These are phyloP conservation scores for Plectosphaerella sp. DNA, from an alignment of 2,329 filamentous ascomycete genomes.

Conservation along the genomic window DNA sequence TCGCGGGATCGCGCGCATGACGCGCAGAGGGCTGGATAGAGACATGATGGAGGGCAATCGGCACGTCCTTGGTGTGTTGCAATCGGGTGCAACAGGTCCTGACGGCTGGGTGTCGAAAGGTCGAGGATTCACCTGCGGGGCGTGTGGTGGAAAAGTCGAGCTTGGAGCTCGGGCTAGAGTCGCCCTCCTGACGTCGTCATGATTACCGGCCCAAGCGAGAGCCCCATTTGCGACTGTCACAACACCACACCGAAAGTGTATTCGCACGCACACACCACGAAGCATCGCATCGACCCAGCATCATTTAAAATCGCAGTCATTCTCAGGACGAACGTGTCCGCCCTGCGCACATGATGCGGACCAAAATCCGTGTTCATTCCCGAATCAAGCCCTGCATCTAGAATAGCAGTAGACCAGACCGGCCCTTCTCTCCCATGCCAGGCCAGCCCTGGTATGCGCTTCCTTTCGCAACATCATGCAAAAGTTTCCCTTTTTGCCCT, in stretches of 20 bases:
- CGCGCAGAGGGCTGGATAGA: not conserved
- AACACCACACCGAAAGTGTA: not conserved
- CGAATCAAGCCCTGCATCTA: slow-evolving; percentile 18
- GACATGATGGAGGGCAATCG: not conserved
- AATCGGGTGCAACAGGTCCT: no score
- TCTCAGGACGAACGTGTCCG: no score
- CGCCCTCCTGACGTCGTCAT: not conserved
- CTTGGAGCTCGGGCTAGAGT: not conserved
- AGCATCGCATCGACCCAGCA: no score
- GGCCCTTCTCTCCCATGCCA: slow-evolving; percentile 17
- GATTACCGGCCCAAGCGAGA: not conserved
- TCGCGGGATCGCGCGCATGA: slow-evolving; percentile 1
- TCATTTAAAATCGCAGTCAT: no score
- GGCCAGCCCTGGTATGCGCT: slow-evolving; percentile 18
- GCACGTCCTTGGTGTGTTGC: no score
- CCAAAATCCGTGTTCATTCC: slow-evolving; percentile 14
- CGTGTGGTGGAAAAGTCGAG: slow-evolving; percentile 1
- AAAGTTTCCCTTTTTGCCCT: slow-evolving; percentile 38
- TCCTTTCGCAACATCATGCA: slow-evolving; percentile 36
- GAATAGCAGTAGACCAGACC: slow-evolving; percentile 42
- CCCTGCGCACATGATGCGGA: not conserved
- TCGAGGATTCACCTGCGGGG: not conserved
- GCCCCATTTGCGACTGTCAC: not conserved
- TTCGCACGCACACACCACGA: not conserved
- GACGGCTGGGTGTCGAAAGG: not conserved